These are phyloP conservation scores for Salvia sclarea DNA, from an alignment of 305 asterid genomes.

Conservation along the genomic window DNA sequence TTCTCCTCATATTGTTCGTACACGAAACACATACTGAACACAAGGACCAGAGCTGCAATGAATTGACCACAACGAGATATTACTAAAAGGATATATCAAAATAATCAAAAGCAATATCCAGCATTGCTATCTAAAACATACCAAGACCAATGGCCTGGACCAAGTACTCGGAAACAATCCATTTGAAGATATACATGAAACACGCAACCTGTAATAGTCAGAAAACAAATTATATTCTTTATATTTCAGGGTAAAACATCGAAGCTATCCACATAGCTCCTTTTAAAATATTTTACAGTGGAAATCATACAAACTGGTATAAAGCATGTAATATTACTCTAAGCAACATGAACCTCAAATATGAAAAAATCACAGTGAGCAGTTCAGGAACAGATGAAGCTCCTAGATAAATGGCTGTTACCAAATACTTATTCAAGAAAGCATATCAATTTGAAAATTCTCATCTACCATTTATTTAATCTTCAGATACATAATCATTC, in stretches of 20 bases:
- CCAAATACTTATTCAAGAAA: constrained; percentile 4
- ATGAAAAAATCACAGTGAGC: background rate
- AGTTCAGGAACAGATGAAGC: background rate
- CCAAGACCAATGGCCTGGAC: constrained; percentile 60
- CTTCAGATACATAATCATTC: constrained; percentile 11
- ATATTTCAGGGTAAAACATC: background rate
- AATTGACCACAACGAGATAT: constrained; percentile 16
- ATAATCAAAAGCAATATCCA: background rate
- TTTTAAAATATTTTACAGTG: constrained; percentile 1
- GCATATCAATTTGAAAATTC: background rate
- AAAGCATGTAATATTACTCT: background rate
- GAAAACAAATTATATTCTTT: constrained; percentile 31
- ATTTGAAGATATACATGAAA: constrained; percentile 59
- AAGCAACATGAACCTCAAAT: constrained; percentile 6
- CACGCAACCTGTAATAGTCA: constrained; percentile 53
- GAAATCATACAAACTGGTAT: background rate
- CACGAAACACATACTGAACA: constrained; percentile 65
- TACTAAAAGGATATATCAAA: constrained; percentile 15
- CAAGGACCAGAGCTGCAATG: constrained; percentile 66
- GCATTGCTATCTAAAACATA: constrained; percentile 38
- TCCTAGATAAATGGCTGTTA: constrained; percentile 5
- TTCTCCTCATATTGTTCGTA: constrained; percentile 86
- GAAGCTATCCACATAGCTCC: background rate
- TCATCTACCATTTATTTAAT: constrained; percentile 7
- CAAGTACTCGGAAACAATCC: constrained; percentile 60